A percentile compares a stretch with the other conserved stretches of the same genome.
Evolutionary conservation across 1,284 basidiomycete species (phyloP).

Genomic region (Apiotrichum veenhuisii): DNA sequence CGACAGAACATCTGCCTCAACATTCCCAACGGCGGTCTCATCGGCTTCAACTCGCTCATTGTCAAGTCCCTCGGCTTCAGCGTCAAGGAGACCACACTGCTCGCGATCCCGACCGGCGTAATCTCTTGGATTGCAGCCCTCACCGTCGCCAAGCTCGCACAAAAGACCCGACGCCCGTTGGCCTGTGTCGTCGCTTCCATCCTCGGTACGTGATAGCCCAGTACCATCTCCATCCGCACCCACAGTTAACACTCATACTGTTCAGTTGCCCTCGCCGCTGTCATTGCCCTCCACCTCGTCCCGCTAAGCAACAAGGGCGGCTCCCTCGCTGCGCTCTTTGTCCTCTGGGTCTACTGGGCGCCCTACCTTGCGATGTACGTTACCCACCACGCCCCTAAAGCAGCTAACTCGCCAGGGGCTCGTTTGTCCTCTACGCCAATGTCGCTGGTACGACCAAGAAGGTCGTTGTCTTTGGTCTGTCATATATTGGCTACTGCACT

Average conservation of each 20-base stretch:
- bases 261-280: conserved; percentile 9
- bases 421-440: conserved; percentile 28
- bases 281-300: conserved; percentile 23
- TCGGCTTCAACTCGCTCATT: conserved; percentile 27
- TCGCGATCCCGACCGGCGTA: conserved; percentile 38
- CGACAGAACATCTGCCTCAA: conserved; percentile 17
- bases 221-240: no score
- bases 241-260: background rate
- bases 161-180: conserved; percentile 19
- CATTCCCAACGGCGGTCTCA: conserved; percentile 17
- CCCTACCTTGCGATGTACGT: conserved; percentile 19
- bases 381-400: background rate
- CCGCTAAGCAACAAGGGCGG: conserved; percentile 28
- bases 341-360: conserved; percentile 27
- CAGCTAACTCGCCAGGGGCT: background rate
- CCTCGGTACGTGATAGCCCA: conserved; percentile 12
- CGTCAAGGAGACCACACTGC: conserved; percentile 26
- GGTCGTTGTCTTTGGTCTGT: conserved; percentile 23
- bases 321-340: conserved; percentile 26
- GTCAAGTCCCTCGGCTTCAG: conserved; percentile 22
- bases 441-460: conserved; percentile 36
- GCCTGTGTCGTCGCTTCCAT: conserved; percentile 18
- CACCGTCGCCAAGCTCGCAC: conserved; percentile 23
- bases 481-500: conserved; percentile 30
- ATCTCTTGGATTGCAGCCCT: conserved; percentile 33